Conservation (phyloP, 805 yeast genomes). For the Dipodascopsis tothii region DNA sequence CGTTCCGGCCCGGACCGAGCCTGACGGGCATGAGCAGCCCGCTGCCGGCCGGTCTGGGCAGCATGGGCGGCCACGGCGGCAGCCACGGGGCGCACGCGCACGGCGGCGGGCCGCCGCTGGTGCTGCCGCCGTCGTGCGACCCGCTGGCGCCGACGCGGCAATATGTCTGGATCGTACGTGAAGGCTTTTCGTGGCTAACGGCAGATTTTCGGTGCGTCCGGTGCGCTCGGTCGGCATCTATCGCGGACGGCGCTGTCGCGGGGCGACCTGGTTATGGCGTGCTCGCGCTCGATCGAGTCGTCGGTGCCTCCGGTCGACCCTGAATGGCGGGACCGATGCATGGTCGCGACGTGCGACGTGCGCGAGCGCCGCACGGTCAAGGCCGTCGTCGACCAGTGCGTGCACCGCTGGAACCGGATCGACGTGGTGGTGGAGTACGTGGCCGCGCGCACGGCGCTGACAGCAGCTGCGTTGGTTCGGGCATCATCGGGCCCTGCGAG, state of each 20-base stretch:
- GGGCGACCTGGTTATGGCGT: slow-evolving; percentile 26
- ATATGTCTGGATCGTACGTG: slow-evolving; percentile 20
- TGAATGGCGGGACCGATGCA: slow-evolving; percentile 18
- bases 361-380: slow-evolving; percentile 20
- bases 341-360: slow-evolving; percentile 22
- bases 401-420: slow-evolving; percentile 22
- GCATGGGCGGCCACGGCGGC: slow-evolving; percentile 1
- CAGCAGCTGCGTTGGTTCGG: slow-evolving; percentile 19
- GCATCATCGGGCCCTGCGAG: slow-evolving; percentile 25
- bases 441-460: neutral
- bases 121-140: slow-evolving; percentile 14
- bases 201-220: slow-evolving; percentile 27
- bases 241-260: slow-evolving; percentile 22
- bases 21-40: too few relatives aligned
- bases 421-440: slow-evolving; percentile 24
- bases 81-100: slow-evolving; percentile 3
- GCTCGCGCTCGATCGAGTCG: slow-evolving; percentile 12
- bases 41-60: neutral
- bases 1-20: too few relatives aligned
- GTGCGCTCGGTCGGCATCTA: slow-evolving; percentile 24
- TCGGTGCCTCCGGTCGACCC: slow-evolving; percentile 7
- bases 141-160: slow-evolving; percentile 10
- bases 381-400: slow-evolving; percentile 22
- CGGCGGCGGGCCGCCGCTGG: slow-evolving; percentile 10
- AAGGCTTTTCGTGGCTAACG: neutral